These are phyloP conservation scores for Setomelanomma holmii DNA, from an alignment of 2,329 filamentous ascomycete species.

Conservation along the genomic window DNA sequence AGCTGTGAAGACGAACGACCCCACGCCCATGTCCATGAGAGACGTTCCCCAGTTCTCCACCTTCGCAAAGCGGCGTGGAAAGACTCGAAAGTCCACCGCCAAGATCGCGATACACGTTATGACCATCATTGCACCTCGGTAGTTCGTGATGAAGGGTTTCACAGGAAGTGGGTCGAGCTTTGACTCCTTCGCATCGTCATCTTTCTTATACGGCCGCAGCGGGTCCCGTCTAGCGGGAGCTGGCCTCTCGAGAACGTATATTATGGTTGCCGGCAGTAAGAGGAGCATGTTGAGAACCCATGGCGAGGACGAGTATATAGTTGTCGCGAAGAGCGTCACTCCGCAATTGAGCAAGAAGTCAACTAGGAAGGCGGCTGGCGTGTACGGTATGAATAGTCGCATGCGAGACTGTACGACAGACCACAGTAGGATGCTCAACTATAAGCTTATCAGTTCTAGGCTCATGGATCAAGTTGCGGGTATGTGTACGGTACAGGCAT, in stretches of 20 bases:
- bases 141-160: constrained; percentile 92
- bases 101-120: constrained; percentile 89
- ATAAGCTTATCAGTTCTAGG: constrained; percentile 35
- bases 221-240: constrained; percentile 17
- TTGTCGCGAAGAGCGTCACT: constrained; percentile 82
- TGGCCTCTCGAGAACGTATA: constrained; percentile 58
- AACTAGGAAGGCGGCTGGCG: constrained; percentile 69
- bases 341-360: constrained; percentile 90
- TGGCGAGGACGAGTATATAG: constrained; percentile 79
- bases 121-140: constrained; percentile 90
- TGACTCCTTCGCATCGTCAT: constrained; percentile 20
- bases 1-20: constrained; percentile 94
- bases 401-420: constrained; percentile 84
- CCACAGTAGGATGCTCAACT: constrained; percentile 88
- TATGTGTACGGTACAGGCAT: constrained; percentile 70
- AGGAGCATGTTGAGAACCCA: constrained; percentile 78
- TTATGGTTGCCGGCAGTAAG: constrained; percentile 70
- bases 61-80: constrained; percentile 94
- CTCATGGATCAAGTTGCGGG: constrained; percentile 17
- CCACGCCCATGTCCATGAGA: constrained; percentile 97
- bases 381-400: constrained; percentile 82
- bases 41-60: constrained; percentile 99
- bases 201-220: constrained; percentile 30
- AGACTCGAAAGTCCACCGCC: constrained; percentile 94
- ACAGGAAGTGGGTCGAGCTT: constrained; percentile 68